Evolutionary conservation across 2,329 filamentous ascomycete genomes (phyloP).

Genomic region (Phaeophleospora eucalypticola): DNA sequence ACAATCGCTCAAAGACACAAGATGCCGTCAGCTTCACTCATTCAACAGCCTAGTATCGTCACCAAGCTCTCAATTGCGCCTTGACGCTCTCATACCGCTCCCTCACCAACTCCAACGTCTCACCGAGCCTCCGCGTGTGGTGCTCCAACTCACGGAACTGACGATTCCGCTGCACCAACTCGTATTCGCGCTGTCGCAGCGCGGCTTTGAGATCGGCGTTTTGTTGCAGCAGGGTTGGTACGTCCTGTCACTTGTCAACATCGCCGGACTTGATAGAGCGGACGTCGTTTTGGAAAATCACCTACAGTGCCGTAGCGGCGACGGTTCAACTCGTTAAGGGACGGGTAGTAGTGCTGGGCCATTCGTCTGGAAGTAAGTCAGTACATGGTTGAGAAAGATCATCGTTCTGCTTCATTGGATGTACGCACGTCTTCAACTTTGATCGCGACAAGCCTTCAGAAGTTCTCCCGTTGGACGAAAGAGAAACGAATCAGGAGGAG

Average conservation of each 20-base stretch:
- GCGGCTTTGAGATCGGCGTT: conserved; percentile 12
- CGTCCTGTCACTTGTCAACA: too few relatives aligned
- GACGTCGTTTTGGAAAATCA: too few relatives aligned
- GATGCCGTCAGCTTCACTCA: too few relatives aligned
- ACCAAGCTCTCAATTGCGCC: background rate
- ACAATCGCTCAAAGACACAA: too few relatives aligned
- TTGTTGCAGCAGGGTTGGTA: conserved; percentile 14
- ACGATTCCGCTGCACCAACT: background rate
- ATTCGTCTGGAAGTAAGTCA: too few relatives aligned
- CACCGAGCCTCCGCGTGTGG: background rate
- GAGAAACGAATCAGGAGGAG: too few relatives aligned
- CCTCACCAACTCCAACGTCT: background rate
- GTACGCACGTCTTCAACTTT: too few relatives aligned
- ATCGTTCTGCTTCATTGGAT: too few relatives aligned
- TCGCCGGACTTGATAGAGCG: too few relatives aligned
- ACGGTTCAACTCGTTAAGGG: background rate
- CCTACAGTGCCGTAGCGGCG: background rate
- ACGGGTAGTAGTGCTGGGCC: background rate
- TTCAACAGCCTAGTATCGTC: background rate
- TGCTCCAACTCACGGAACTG: conserved; percentile 6
- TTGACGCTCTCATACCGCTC: background rate
- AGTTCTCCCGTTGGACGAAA: too few relatives aligned
- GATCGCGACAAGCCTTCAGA: too few relatives aligned
- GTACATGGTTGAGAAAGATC: too few relatives aligned
- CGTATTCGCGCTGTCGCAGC: conserved; percentile 10